Evolutionary conservation across 2,329 filamentous ascomycete species (phyloP), one percentile per base, ranked within the genome.

Genomic region (Calonectria ilicicola): DNA sequence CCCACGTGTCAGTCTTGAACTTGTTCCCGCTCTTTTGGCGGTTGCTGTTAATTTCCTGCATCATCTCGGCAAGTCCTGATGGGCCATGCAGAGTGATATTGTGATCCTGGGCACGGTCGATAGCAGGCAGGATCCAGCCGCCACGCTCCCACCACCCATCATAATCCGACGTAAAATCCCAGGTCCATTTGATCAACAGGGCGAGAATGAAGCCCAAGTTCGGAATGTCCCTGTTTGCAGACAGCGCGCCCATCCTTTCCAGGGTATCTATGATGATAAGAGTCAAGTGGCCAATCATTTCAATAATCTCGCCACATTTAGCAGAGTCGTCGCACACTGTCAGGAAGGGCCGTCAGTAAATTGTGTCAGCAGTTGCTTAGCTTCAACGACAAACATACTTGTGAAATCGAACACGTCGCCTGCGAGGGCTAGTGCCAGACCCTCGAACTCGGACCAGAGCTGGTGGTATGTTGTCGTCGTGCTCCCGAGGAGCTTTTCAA

Each of bases 381-480:
- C 19, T 26, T 38, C 19, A 9, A 14, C 2, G 10, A 3, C 7
- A 47, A 7, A 40, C 69, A 73, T 44, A 77, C 76, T 72, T 2
- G 26, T 35, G 5, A 76, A 75, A 3, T 68, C 68, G 17, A 72
- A 15, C 0, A 70, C 2, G 0, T 56, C 44, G 14, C 67, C 69
- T 14, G 29, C 29, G 5, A 80, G 71, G 10, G 56, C n/a, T 17
- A 79, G 46, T 0, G 75, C 67, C 5, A 79, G 56, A 1, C 76
- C 78, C 21, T 80, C 78, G 0, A 80, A 40, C 47, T 80, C 78
- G 3, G 72, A 71, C 78, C 78, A 79, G 7, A 75, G 29, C 6
- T 80, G 74, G 6, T 71, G 72, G n/a, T 75, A 74, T n/a, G 8
- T 67, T 1, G 64, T 47, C 5, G 70, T 72, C 5, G 72, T 51